phyloP scores from a whole-genome alignment of 208 protist species.

The Leptomonas seymouri region DNA sequence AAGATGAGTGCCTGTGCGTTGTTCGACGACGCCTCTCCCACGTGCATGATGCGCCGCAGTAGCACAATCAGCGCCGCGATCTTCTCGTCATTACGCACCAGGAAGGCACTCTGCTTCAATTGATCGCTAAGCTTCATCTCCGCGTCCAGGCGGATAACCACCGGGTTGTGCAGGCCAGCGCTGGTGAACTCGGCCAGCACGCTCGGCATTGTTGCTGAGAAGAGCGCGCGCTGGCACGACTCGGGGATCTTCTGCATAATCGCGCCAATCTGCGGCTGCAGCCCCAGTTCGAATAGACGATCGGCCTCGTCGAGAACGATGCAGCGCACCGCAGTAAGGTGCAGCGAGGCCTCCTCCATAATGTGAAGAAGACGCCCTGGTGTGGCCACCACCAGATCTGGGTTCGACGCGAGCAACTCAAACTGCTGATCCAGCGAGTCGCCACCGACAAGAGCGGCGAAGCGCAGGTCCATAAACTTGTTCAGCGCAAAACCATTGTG shows the following conservation, averaged over 20 bases:
- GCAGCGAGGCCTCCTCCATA: slow-evolving; percentile 94
- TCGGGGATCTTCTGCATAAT: slow-evolving; percentile 96
- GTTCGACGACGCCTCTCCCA: slow-evolving; percentile 44
- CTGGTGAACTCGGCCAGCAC: slow-evolving; percentile 98
- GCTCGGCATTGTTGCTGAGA: slow-evolving; percentile 98
- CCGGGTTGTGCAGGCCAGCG: slow-evolving; percentile 96
- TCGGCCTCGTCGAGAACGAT: slow-evolving; percentile 99
- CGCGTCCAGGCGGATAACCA: slow-evolving; percentile 97
- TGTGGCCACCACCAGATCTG: slow-evolving; percentile 99
- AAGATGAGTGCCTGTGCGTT: slow-evolving; percentile 97
- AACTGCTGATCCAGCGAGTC: slow-evolving; percentile 98
- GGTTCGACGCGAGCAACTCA: slow-evolving; percentile 94
- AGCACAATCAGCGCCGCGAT: slow-evolving; percentile 94
- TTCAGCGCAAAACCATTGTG: slow-evolving; percentile 95
- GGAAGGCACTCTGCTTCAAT: slow-evolving; percentile 94
- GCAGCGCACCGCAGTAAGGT: slow-evolving; percentile 91
- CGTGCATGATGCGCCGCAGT: slow-evolving; percentile 85
- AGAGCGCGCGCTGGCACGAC: slow-evolving; percentile 96
- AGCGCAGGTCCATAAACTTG: slow-evolving; percentile 93
- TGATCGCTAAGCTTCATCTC: slow-evolving; percentile 97
- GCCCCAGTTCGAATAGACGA: slow-evolving; percentile 98
- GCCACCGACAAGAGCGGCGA: slow-evolving; percentile 97
- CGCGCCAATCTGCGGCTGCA: slow-evolving; percentile 95
- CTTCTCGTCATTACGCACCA: slow-evolving; percentile 96
- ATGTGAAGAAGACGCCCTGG: slow-evolving; percentile 99